These are phyloP conservation scores for Colletotrichum musae DNA, from an alignment of 2,329 filamentous ascomycete species.

Conservation along the genomic window DNA sequence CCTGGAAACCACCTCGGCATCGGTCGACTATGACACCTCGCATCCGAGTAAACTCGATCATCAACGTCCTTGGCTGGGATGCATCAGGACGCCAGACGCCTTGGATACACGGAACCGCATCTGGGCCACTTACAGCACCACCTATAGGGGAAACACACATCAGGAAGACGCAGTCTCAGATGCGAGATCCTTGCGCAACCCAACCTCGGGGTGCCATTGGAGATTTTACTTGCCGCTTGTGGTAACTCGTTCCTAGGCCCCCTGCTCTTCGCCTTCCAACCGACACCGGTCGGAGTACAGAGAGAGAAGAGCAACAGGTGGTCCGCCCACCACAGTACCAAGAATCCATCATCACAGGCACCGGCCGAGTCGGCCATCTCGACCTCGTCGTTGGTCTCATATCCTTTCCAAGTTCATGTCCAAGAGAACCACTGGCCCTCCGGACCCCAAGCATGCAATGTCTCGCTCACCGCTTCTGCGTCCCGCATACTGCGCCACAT, in stretches of 20 bases:
- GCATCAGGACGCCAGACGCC: background rate
- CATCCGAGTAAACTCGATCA: conserved; percentile 27
- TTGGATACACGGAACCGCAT: conserved; percentile 13
- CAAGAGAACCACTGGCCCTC: background rate
- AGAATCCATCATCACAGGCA: too few species aligned
- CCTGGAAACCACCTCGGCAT: conserved; percentile 1
- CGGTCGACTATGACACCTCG: conserved; percentile 13
- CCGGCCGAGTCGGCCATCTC: too few species aligned
- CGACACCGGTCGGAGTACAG: too few species aligned
- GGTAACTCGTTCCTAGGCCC: background rate
- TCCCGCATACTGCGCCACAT: conserved; percentile 38
- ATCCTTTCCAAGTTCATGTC: too few species aligned
- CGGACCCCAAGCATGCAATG: conserved; percentile 8
- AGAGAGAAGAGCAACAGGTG: too few species aligned
- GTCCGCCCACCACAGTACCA: too few species aligned
- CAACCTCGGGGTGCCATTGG: conserved; percentile 9
- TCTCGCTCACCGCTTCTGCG: conserved; percentile 36
- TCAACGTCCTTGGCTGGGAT: background rate
- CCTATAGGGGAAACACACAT: conserved; percentile 2
- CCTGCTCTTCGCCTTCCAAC: background rate
- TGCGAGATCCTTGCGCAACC: conserved; percentile 30
- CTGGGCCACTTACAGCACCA: conserved; percentile 17
- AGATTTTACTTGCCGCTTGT: conserved; percentile 1
- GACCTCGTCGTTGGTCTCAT: background rate
- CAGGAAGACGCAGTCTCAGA: conserved; percentile 22